Evolutionary conservation across 305 asterid genomes (phyloP).

Genomic region (Galium porrigens): DNA sequence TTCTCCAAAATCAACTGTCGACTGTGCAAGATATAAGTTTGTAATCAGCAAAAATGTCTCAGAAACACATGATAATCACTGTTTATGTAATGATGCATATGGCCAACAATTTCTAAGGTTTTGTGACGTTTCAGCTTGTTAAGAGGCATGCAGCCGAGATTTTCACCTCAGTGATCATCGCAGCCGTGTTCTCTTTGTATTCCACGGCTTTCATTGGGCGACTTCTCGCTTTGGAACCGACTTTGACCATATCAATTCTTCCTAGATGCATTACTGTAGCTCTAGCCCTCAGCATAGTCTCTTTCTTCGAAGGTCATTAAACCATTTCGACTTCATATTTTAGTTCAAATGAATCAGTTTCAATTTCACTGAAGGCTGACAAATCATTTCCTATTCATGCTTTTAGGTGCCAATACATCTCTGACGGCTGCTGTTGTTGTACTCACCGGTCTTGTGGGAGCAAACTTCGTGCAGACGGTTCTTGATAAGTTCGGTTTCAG

Average conservation of each 20-base stretch:
- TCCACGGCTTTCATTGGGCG: conserved; percentile 85
- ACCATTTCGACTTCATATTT: conserved; percentile 1
- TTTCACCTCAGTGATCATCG: conserved; percentile 62
- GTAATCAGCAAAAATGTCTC: neutral
- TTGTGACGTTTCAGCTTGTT: conserved; percentile 43
- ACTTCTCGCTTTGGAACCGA: conserved; percentile 59
- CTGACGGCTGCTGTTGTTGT: conserved; percentile 95
- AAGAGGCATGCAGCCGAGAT: conserved; percentile 97
- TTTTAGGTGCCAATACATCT: conserved; percentile 80
- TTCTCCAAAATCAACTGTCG: conserved; percentile 1
- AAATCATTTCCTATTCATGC: neutral
- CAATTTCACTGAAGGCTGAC: neutral
- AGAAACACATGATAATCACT: neutral
- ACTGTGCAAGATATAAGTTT: neutral
- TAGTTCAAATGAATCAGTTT: neutral
- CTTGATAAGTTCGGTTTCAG: conserved; percentile 72
- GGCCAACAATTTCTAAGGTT: neutral
- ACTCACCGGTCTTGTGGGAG: conserved; percentile 83
- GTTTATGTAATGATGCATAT: neutral
- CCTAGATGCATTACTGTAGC: conserved; percentile 98
- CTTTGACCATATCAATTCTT: conserved; percentile 54
- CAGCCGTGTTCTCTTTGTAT: conserved; percentile 65
- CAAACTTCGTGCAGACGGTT: conserved; percentile 72
- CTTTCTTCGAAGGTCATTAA: conserved; percentile 71
- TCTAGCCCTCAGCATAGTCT: conserved; percentile 86